A percentile compares a stretch with the other conserved stretches of the same genome.
phyloP scores from a whole-genome alignment of 805 yeast genomes.

The Scheffersomyces amazonensis region DNA sequence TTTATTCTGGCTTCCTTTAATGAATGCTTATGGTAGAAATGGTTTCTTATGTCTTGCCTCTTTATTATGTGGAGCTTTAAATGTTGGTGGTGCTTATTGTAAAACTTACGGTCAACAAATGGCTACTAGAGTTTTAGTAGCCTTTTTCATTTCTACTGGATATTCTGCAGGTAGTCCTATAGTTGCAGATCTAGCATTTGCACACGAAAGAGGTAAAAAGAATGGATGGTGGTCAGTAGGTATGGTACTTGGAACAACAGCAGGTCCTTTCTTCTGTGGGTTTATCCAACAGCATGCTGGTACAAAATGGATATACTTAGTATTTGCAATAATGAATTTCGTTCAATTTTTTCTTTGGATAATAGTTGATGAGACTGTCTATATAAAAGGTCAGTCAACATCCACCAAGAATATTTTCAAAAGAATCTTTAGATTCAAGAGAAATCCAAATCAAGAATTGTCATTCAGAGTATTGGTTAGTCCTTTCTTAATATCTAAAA shows the following conservation, averaged over 20 bases:
- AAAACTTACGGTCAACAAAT: conserved; percentile 7
- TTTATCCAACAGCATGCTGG: conserved; percentile 5
- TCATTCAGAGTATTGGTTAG: conserved; percentile 2
- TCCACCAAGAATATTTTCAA: neutral
- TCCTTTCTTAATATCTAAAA: conserved; percentile 5
- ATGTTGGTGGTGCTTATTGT: conserved; percentile 9
- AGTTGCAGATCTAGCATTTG: conserved; percentile 8
- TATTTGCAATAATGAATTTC: conserved; percentile 9
- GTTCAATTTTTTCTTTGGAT: conserved; percentile 6
- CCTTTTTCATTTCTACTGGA: conserved; percentile 7
- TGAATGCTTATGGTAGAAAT: conserved; percentile 10
- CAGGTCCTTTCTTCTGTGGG: conserved; percentile 12
- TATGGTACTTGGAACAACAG: conserved; percentile 9
- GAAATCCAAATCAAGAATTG: neutral
- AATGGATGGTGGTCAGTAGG: conserved; percentile 11
- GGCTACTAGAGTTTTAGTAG: conserved; percentile 7
- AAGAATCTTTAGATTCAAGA: neutral
- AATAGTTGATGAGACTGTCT: conserved; percentile 7
- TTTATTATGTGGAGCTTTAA: conserved; percentile 6
- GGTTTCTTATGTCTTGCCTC: conserved; percentile 5
- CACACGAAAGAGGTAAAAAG: conserved; percentile 9
- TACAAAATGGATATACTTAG: conserved; percentile 5
- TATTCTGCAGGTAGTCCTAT: conserved; percentile 8
- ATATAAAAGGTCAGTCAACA: neutral
- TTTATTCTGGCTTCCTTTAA: conserved; percentile 11